Evolutionary conservation across 352 stramenopile genomes (phyloP), one percentile per base, ranked within the genome.

Genomic region (Phytophthora cactorum): DNA sequence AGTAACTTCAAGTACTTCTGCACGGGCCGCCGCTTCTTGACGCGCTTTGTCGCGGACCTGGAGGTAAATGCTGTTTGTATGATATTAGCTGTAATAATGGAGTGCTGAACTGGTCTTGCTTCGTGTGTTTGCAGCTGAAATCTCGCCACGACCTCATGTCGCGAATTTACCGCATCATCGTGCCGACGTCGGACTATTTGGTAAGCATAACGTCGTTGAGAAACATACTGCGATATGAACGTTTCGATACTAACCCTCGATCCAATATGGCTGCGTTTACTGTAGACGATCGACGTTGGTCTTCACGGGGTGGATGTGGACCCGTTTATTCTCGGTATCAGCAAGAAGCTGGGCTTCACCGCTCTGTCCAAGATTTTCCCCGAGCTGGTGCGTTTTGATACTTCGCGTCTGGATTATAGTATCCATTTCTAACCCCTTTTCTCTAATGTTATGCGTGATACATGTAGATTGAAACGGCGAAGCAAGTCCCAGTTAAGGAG

Each of bases 1-100:
- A 85, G 68, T 74, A 92, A 91, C 70, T 94, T 82, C 73, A 94
- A 91, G 75, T 94, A 94, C 72, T 94, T 91, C 52, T 94, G 86
- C 77, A 92, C 86, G 1, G 86, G 86, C 15, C 82, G 86, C 39
- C 84, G 86, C 27, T 94, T 91, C 61, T 89, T 87, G 68, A 88
- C 82, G 47, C 84, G 84, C 36, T 86, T 94, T 34, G 70, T 91
- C 25, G 81, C 63, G 1, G 81, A 91, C 54, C 38, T 94, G n/a
- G 61, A 90, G 70, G 82, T 91, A 60, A 25, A 52, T 43, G 14
- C 10, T 58, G n/a, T 6, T 45, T 43, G 9, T 39, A 14, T 22
- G 12, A 15, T 27, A 3, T 52, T 5, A 25, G 32, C n/a, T 28
- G 12, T 9, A 46, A 22, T 50, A 8, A 36, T 11, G 22, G 8